phyloP scores from a whole-genome alignment of 2,329 filamentous ascomycete species.

The Pyricularia grisea region DNA sequence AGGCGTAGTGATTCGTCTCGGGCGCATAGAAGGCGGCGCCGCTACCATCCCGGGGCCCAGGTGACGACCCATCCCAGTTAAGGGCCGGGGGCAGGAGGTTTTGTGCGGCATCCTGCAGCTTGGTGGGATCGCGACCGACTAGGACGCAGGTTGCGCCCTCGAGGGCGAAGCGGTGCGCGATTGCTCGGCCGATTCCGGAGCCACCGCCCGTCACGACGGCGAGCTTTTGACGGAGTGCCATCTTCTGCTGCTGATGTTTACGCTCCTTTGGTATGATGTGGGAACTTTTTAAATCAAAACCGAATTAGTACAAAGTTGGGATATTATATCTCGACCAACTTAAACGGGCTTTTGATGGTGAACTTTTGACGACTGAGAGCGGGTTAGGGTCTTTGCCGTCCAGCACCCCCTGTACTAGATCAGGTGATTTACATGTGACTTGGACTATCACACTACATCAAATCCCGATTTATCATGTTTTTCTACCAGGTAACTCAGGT shows the following conservation, averaged over 20 bases:
- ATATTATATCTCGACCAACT: no score
- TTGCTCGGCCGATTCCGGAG: conserved; percentile 59
- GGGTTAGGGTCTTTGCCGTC: not conserved
- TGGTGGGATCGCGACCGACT: conserved; percentile 44
- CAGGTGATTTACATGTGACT: not conserved
- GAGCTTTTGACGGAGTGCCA: conserved; percentile 22
- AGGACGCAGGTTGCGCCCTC: conserved; percentile 53
- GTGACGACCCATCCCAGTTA: conserved; percentile 1
- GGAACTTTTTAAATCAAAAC: not conserved
- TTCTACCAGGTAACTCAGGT: no score
- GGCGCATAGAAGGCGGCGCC: conserved; percentile 2
- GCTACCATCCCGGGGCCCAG: not conserved
- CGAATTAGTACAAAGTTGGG: no score
- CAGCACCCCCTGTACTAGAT: not conserved
- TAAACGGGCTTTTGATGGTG: not conserved
- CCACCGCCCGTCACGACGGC: conserved; percentile 61
- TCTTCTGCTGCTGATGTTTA: not conserved
- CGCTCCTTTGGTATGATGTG: not conserved
- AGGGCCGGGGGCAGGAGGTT: conserved; percentile 17
- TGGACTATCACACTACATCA: not conserved
- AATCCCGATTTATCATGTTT: not conserved
- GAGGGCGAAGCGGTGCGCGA: conserved; percentile 55
- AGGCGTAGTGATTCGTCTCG: conserved; percentile 7
- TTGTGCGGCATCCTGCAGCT: conserved; percentile 30
- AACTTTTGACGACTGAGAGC: not conserved